A percentile compares a stretch with the other conserved stretches of the same genome.
Conservation (phyloP, 1,139 yeast genomes). For the Spathaspora sp. region DNA sequence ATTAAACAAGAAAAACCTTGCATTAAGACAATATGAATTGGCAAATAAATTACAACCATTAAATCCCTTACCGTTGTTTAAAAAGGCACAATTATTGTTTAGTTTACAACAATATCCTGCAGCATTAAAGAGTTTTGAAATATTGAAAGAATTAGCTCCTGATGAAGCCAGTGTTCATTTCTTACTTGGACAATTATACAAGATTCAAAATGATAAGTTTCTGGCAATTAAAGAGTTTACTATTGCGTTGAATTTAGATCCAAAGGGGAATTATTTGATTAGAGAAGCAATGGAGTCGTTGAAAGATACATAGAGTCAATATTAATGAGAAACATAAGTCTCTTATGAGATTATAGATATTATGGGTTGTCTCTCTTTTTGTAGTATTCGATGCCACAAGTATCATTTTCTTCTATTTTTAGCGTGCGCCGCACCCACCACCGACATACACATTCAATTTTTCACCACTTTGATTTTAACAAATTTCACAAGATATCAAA, state of each 20-base stretch:
- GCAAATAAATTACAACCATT: conserved; percentile 86
- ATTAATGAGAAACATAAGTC: neutral
- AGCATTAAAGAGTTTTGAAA: conserved; percentile 75
- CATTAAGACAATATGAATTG: conserved; percentile 77
- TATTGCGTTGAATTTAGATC: conserved; percentile 86
- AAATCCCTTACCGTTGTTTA: conserved; percentile 84
- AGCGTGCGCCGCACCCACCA: too few species aligned
- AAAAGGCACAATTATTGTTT: conserved; percentile 81
- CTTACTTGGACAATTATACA: conserved; percentile 82
- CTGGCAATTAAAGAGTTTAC: conserved; percentile 87
- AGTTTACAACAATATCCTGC: conserved; percentile 67
- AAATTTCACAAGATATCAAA: too few species aligned
- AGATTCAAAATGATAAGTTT: conserved; percentile 68
- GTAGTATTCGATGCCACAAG: too few species aligned
- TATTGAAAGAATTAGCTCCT: conserved; percentile 74
- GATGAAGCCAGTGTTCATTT: conserved; percentile 95
- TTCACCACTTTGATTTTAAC: too few species aligned
- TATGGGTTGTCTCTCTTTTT: too few species aligned
- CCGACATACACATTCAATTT: too few species aligned
- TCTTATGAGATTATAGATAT: too few species aligned
- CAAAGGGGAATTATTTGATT: conserved; percentile 86
- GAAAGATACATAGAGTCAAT: conserved; percentile 21
- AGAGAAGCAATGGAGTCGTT: conserved; percentile 75
- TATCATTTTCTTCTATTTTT: too few species aligned
- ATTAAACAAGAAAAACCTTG: conserved; percentile 64